Conservation (phyloP, 75 land plant species). For the Ceratopteris richardii region DNA sequence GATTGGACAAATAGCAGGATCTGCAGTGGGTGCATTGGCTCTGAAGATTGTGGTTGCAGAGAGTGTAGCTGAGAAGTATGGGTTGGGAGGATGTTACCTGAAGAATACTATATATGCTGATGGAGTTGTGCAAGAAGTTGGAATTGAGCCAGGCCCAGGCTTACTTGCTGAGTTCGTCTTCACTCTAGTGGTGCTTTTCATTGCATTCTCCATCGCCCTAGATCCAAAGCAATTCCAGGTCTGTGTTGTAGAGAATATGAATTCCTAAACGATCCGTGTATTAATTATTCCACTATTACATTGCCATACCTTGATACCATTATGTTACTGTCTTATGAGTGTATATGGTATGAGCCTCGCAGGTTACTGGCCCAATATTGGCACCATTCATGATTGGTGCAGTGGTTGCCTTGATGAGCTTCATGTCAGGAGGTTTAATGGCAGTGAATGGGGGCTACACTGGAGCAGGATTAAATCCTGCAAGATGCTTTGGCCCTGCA, state of each 20-base stretch:
- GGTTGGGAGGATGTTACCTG: constrained; percentile 32
- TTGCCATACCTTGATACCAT: too few species aligned
- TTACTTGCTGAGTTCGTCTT: constrained; percentile 34
- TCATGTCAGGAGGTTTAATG: constrained; percentile 24
- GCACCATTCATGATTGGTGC: constrained; percentile 34
- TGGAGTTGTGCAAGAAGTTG: constrained; percentile 10
- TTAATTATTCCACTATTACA: too few species aligned
- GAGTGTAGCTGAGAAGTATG: constrained; percentile 3
- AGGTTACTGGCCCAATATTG: constrained; percentile 18
- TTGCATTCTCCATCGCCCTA: constrained; percentile 25
- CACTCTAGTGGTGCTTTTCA: constrained; percentile 32
- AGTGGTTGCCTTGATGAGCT: constrained; percentile 23
- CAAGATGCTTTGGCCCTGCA: constrained; percentile 53
- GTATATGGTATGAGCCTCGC: too few species aligned
- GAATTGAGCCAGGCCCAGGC: constrained; percentile 16
- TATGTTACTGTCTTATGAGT: too few species aligned
- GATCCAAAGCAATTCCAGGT: constrained; percentile 20
- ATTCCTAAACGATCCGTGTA: too few species aligned
- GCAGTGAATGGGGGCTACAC: constrained; percentile 33
- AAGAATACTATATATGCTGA: neutral
- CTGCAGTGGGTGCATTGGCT: constrained; percentile 25
- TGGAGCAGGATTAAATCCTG: constrained; percentile 53
- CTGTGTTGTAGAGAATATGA: too few species aligned
- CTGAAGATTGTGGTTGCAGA: constrained; percentile 17
- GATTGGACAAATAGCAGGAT: constrained; percentile 31